These are phyloP conservation scores for Nannizziopsis barbatae DNA, from an alignment of 2,329 filamentous ascomycete genomes.

Conservation along the genomic window DNA sequence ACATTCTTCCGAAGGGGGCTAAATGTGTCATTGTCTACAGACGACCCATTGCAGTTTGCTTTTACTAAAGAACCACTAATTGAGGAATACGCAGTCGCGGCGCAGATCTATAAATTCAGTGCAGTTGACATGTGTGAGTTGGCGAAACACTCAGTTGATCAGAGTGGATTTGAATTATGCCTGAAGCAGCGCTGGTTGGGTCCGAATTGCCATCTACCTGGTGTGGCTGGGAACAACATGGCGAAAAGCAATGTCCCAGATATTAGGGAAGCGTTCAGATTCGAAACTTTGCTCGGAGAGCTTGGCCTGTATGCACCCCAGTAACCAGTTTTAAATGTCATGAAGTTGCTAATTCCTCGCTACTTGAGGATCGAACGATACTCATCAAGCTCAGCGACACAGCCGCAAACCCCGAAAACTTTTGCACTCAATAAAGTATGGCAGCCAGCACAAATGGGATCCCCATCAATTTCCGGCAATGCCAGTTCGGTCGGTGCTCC, in stretches of 20 bases:
- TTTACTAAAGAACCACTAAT: conserved; percentile 98
- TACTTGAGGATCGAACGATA: conserved; percentile 23
- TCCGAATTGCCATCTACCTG: conserved; percentile 61
- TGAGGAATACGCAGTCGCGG: conserved; percentile 94
- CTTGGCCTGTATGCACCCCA: conserved; percentile 56
- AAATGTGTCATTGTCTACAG: conserved; percentile 91
- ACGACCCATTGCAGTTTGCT: conserved; percentile 93
- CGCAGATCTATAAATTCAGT: conserved; percentile 95
- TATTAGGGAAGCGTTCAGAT: conserved; percentile 76
- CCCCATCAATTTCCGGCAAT: conserved; percentile 4
- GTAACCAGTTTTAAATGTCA: conserved; percentile 19
- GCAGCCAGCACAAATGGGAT: conserved; percentile 5
- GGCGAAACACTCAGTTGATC: conserved; percentile 87
- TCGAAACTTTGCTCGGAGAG: conserved; percentile 77
- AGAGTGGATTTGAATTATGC: conserved; percentile 82
- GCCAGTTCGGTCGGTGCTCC: not conserved
- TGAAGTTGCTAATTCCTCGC: conserved; percentile 12
- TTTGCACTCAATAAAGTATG: conserved; percentile 4
- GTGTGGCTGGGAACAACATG: conserved; percentile 78
- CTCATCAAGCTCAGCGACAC: conserved; percentile 9
- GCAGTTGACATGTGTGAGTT: conserved; percentile 98
- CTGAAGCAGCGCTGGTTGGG: conserved; percentile 92
- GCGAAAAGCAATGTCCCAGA: conserved; percentile 94
- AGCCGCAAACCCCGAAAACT: conserved; percentile 11
- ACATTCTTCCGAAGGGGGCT: conserved; percentile 90